Evolutionary conservation across 2,329 filamentous ascomycete genomes (phyloP).

Genomic region (Apiospora aurea): DNA sequence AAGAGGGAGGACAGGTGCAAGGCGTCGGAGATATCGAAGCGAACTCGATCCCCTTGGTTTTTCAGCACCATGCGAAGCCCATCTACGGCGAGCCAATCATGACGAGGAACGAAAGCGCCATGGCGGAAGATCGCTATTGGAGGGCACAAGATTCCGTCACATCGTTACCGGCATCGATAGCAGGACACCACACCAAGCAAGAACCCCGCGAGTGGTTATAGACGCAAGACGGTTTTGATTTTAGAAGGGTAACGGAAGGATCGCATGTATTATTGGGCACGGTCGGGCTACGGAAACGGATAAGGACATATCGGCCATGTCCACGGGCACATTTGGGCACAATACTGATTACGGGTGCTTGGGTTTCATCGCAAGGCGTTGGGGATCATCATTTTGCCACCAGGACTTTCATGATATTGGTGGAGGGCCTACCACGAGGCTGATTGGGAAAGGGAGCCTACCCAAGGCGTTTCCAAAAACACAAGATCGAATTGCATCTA

Average conservation of each 20-base stretch:
- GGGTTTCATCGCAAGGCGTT: constrained; percentile 19
- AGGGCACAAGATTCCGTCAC: constrained; percentile 2
- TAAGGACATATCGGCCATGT: neutral
- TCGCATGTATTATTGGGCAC: neutral
- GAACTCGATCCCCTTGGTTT: constrained; percentile 21
- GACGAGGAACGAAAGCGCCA: neutral
- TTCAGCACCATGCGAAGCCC: constrained; percentile 19
- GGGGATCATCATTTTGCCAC: constrained; percentile 16
- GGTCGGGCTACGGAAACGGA: constrained; percentile 2
- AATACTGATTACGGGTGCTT: constrained; percentile 3
- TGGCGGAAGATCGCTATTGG: constrained; percentile 5
- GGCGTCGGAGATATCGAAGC: neutral
- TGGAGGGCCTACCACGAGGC: neutral
- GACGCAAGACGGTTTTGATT: neutral
- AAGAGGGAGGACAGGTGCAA: neutral
- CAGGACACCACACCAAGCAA: neutral
- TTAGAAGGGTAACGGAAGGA: constrained; percentile 6
- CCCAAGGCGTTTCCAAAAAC: constrained; percentile 10
- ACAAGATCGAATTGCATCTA: neutral
- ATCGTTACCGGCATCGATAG: neutral
- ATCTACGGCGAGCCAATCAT: neutral
- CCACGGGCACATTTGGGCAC: constrained; percentile 1
- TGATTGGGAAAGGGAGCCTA: constrained; percentile 4
- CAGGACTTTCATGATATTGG: neutral
- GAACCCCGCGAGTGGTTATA: constrained; percentile 8